Evolutionary conservation across 768 basidiomycete genomes (phyloP), one percentile per base, ranked within the genome.

Genomic region (Mycena sanguinolenta): DNA sequence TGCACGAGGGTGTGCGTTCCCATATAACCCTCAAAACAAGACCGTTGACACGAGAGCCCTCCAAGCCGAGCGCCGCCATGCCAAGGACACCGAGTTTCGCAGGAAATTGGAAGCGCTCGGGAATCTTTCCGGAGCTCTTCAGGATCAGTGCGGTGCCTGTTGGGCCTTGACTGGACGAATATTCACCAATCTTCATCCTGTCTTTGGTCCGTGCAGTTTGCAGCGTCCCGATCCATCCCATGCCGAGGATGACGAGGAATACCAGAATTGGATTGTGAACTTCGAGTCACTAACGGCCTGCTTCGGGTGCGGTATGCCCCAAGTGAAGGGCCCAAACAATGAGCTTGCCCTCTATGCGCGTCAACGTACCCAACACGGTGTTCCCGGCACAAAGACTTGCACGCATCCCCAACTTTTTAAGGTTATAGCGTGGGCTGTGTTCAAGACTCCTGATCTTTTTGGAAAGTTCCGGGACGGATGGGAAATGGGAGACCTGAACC

Each of bases 101-200:
- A 19, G 27, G 39, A 42, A 42, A 42, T 28, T 58, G 21, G 36
- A 42, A 19, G n/a, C 5, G 42, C 38, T 58, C 38, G 58, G 32
- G n/a, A 23, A 14, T 25, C 34, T 58, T 39, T 58, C 58, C 28
- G 23, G 27, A 12, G 36, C 42, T 39, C 58, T 58, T 38, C 36
- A 13, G n/a, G 58, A 38, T 58, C 39, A 27, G 21, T 58, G 58
- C 27, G 36, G 58, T 38, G 58, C 36, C 36, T 58, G 58, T 38
- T 58, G 58, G 58, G 34, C 39, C 36, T 25, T 58, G 8, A 58
- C 58, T n/a, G 58, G 58, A 39, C 36, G 39, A 58, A 34, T 58
- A 19, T 58, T 58, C 38, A 38, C 36, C 58, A 27, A 23, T 12
- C 12, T 28, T 32, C 58, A 58, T 19, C 54, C 54, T 25, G 27